Base-by-base conservation (phyloP, 176 grass and related monocot genomes). In the Zizania latifolia region DNA sequence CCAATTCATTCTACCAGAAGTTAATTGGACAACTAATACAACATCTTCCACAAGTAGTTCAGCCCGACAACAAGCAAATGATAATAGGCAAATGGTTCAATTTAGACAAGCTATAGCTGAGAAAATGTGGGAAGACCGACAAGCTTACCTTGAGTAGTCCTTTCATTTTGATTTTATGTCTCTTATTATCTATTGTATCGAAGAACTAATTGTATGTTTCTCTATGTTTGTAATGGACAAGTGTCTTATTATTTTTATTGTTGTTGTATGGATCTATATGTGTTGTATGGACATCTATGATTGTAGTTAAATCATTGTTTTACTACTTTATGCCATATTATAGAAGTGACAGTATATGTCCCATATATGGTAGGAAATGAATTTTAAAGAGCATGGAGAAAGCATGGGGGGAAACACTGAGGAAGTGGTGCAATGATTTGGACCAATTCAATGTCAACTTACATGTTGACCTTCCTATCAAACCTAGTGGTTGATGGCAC, bases 401-500 rank as follows among this genome's bases (percentile, higher is more conserved):
- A 40, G 28, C 51, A 58, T 58, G 2, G 22, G 8, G 33, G 12
- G 14, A 28, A 40, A 38, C 23, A 58, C 17, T 58, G 15, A n/a
- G n/a, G n/a, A n/a, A n/a, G 12, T 54, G 30, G 45, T 10, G 30
- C 19, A 57, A 34, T 58, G 36, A 22, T 57, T 29, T 74, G 71
- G 34, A 58, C 53, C 38, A 58, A 74, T 58, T 33, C 71, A 53
- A 74, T 36, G 22, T 58, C 34, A 5, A 11, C 34, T 5, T 74
- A 58, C 58, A 53, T 74, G 4, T 14, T 58, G 16, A 34, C 27
- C 22, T 74, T 58, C 53, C 40, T 74, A 23, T 8, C 34, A 58
- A 74, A 74, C 22, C 71, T 58, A 28, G 71, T 74, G 53, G 34
- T 8, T 12, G 16, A 9, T 74, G 71, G 71, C 37, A 74, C 6